A percentile compares a stretch with the other conserved stretches of the same genome.
These are phyloP conservation scores for Elongisporangium undulatum DNA, from an alignment of 352 stramenopile genomes.

Conservation along the genomic window DNA sequence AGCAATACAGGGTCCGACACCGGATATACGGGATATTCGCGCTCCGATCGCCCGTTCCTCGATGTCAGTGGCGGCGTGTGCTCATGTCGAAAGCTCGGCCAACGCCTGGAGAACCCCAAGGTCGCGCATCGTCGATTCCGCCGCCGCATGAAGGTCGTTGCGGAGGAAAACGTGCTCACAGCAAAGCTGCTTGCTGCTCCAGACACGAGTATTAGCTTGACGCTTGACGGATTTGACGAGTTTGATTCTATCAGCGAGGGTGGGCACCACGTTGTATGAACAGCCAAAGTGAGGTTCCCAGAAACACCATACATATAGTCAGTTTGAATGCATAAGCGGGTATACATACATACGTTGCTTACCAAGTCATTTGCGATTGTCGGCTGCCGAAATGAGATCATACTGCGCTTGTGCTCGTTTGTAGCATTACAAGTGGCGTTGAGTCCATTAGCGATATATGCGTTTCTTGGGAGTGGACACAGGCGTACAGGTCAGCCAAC, in stretches of 20 bases:
- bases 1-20: background rate
- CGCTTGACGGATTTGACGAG: background rate
- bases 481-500: too few species aligned
- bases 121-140: background rate
- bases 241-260: background rate
- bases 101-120: conserved; percentile 43
- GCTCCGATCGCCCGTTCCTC: background rate
- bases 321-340: background rate
- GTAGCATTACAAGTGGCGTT: too few species aligned
- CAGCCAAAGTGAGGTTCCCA: background rate
- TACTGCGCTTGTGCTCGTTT: too few species aligned
- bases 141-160: background rate
- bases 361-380: too few species aligned
- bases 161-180: background rate
- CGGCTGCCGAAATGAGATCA: too few species aligned
- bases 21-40: background rate
- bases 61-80: conserved; percentile 17
- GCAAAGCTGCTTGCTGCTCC: background rate
- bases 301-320: background rate
- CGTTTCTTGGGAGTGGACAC: too few species aligned
- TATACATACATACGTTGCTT: too few species aligned
- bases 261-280: background rate
- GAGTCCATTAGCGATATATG: too few species aligned
- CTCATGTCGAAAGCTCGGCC: conserved; percentile 46
- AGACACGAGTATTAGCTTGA: background rate